Percentiles rank a stretch among this genome's conserved stretches.
These are phyloP conservation scores for Penicillium sp. DNA, from an alignment of 2,329 filamentous ascomycete genomes.

Conservation along the genomic window DNA sequence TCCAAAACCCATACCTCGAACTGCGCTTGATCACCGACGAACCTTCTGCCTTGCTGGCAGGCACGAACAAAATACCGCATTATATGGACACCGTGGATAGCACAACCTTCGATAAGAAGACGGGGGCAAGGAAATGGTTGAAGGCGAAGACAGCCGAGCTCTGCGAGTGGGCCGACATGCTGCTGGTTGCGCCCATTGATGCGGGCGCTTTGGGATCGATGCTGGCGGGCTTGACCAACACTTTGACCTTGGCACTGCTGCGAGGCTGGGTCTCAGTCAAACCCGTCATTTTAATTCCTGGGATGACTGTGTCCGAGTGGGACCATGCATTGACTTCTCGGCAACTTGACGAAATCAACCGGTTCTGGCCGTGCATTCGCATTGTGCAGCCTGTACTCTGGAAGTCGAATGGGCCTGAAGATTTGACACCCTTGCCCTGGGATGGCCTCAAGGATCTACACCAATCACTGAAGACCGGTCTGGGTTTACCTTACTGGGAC, in stretches of 20 bases:
- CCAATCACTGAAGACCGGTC: slow-evolving; percentile 30
- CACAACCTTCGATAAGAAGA: slow-evolving; percentile 39
- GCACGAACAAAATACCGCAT: slow-evolving; percentile 38
- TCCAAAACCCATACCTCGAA: slow-evolving; percentile 40
- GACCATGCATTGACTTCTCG: slow-evolving; percentile 85
- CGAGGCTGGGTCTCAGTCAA: slow-evolving; percentile 86
- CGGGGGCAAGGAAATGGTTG: slow-evolving; percentile 39
- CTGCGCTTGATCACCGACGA: slow-evolving; percentile 44
- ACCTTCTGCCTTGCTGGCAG: slow-evolving; percentile 35
- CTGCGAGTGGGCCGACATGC: slow-evolving; percentile 82
- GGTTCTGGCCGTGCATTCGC: slow-evolving; percentile 84
- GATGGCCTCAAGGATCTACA: slow-evolving; percentile 42
- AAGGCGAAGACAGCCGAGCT: slow-evolving; percentile 56
- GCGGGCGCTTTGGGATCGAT: slow-evolving; percentile 83
- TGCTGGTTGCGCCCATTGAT: slow-evolving; percentile 81
- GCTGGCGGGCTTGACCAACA: slow-evolving; percentile 80
- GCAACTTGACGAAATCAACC: slow-evolving; percentile 77
- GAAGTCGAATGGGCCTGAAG: slow-evolving; percentile 64
- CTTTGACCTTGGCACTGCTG: slow-evolving; percentile 73
- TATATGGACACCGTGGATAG: slow-evolving; percentile 43
- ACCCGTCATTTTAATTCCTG: slow-evolving; percentile 78
- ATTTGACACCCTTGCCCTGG: slow-evolving; percentile 51
- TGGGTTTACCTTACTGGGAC: slow-evolving; percentile 26
- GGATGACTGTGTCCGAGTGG: slow-evolving; percentile 88
- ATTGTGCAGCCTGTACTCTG: slow-evolving; percentile 79